These are phyloP conservation scores for Tremella fuciformis DNA, from an alignment of 768 basidiomycete species.

Conservation along the genomic window DNA sequence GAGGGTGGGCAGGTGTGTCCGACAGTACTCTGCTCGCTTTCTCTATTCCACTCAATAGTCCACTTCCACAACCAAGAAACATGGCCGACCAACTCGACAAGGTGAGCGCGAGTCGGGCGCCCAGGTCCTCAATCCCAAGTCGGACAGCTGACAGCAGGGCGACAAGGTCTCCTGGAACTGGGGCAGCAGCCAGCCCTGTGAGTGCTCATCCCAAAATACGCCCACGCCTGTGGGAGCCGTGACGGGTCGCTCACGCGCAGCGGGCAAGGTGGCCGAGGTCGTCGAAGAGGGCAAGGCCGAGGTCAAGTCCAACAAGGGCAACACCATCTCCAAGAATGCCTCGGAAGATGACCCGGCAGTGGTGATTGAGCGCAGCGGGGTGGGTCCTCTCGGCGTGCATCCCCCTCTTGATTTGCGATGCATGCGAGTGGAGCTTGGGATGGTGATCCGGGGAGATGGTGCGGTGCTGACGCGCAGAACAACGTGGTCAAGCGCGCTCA, in stretches of 20 bases:
- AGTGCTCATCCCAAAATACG: slow-evolving; percentile 5
- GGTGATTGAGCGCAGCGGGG: slow-evolving; percentile 56
- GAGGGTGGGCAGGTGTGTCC: no score
- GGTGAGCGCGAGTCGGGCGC: background rate
- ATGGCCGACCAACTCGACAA: slow-evolving; percentile 8
- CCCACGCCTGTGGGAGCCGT: background rate
- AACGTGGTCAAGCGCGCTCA: slow-evolving; percentile 60
- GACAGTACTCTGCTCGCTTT: no score
- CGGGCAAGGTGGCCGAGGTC: slow-evolving; percentile 54
- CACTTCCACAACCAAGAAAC: background rate
- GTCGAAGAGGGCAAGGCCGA: slow-evolving; percentile 55
- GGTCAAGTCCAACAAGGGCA: slow-evolving; percentile 58
- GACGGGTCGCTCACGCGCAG: slow-evolving; percentile 29
- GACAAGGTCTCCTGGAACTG: slow-evolving; percentile 51
- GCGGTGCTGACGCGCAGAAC: slow-evolving; percentile 50
- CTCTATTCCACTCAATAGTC: no score
- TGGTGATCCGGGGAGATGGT: background rate
- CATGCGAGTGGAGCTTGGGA: background rate
- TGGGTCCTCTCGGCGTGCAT: slow-evolving; percentile 39
- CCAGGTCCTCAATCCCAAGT: slow-evolving; percentile 20
- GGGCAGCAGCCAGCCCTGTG: slow-evolving; percentile 46
- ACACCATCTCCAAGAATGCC: slow-evolving; percentile 56
- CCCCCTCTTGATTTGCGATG: slow-evolving; percentile 1
- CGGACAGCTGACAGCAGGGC: slow-evolving; percentile 35
- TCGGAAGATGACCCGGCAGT: slow-evolving; percentile 58